Base-by-base conservation (phyloP, 2,329 filamentous ascomycete genomes). In the Pleomassaria siparia region DNA sequence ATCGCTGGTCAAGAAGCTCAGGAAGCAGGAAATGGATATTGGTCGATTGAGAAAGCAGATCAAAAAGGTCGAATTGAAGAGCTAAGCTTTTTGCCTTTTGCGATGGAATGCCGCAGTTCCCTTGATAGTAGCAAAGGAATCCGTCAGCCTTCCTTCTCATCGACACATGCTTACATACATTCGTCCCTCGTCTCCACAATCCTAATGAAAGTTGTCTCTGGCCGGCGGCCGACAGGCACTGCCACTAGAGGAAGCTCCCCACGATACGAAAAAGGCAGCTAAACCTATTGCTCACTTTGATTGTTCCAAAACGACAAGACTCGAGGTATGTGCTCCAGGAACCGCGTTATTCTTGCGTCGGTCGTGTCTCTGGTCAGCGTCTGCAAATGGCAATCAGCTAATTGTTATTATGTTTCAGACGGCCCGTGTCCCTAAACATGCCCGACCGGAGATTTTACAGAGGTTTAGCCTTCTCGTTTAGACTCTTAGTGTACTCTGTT, bases 1-100 rank as follows among this genome's bases (percentile, higher is more conserved):
- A 6, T 78, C 77, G 1, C 67, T 88, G n/a, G 75, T 77, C 28
- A 75, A 76, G 22, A 78, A 83, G 59, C 83, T 92, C 80, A 74
- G 76, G 12, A 71, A 72, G n/a, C 64, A 88, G 4, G 87, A 91
- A 72, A 82, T 85, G 43, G 80, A 87, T 55, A 83, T 92, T 44
- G 77, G 86, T 29, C 74, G 86, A 47, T 45, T 73, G 41, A 70
- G 76, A 55, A 81, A 81, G 58, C 63, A 67, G 18, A 62, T 77
- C 4, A 69, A 69, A 54, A 77, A 73, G 55, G 20, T 59, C 12
- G 63, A 53, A 36, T 26, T 13, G 9, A 25, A 40, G 18, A 25
- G 9, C 21, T 26, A 25, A 36, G 20, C 25, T 36, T n/a, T 35
- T 36, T 7, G 28, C 8, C 25, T 36, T n/a, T 35, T 36, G 4